Base-by-base conservation (phyloP, 345 rosid genomes). In the Nephelium lappaceum region DNA sequence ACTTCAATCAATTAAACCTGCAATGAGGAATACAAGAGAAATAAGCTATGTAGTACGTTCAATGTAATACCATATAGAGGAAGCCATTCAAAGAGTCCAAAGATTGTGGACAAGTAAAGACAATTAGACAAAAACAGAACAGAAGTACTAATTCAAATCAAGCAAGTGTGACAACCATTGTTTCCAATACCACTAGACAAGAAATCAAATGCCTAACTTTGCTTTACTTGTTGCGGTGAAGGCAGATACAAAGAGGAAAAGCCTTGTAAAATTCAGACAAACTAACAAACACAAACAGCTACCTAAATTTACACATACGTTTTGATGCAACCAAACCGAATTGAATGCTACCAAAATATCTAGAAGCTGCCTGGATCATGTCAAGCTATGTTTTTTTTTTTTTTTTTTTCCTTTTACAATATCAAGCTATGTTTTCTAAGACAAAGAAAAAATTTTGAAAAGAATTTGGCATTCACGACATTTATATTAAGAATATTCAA, bases 161-260 rank as follows among this genome's bases (percentile, higher is more conserved):
- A 38, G 67, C 11, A 19, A 62, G 61, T 8, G 24, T 71, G 77
- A 79, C 21, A 76, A 75, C 77, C 80, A 75, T 78, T 71, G 70
- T 51, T 85, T 77, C 86, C 76, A 86, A 65, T 86, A 81, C 73
- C 58, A 43, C 23, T 79, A 21, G 76, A 84, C 85, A 49, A 79
- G 73, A 81, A 74, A 83, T 24, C 76, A 74, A 79, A 80, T 57
- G 72, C 41, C 85, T 65, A 58, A 72, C 80, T 73, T 85, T 3
- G 81, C 72, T 80, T 74, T 72, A 47, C 45, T 66, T 84, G 73
- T 71, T 78, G 43, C 8, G 42, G 31, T 68, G 76, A 81, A 71
- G 85, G 86, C 78, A 82, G 68, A 82, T 69, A 60, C 83, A 68
- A 78, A 45, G 84, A 73, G 47, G 72, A 51, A 57, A 72, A 45